Evolutionary conservation across 2,329 filamentous ascomycete species (phyloP), one percentile per base, ranked within the genome.

Genomic region (Ophiognomonia clavigignenti-juglandacearum): DNA sequence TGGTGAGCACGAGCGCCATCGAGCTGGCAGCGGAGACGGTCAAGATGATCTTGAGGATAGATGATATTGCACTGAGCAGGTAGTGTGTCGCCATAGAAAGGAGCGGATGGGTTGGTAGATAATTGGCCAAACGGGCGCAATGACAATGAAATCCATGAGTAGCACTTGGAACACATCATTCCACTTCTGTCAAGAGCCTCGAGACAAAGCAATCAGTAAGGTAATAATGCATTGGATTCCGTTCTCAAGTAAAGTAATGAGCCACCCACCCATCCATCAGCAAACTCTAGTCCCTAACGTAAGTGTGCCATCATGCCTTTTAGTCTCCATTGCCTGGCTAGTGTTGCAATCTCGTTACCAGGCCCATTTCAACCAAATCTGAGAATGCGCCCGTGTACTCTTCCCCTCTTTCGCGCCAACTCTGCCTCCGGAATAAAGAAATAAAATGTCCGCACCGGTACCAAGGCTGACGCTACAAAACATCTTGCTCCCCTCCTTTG

Each of bases 1-100:
- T 98, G 53, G 93, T 98, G 53, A 96, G 90, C 77, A 98, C 93
- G 48, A 97, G 92, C 67, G 90, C 93, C 20, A 93, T 98, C 60
- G 92, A 98, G 74, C 71, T 98, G 68, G 93, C 93, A 24, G 91
- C 92, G 7, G 93, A 98, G 78, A 98, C 93, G 52, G 93, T 97
- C 59, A 98, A 97, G 82, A 93, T 96, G 89, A 83, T 83, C 63
- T 65, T 83, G 61, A 76, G 80, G 64, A 83, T 83, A 69, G 80
- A 83, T 62, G 80, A 83, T 61, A 83, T 83, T 68, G 78, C 78
- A 40, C 67, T 83, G 64, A 81, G 73, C 60, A 74, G 80, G 68
- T 83, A 77, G 61, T 14, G 42, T 24, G 14, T 7, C 27, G 32
- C 32, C 32, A 16, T 62, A 54, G 27, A 23, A 20, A 29, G 19